Evolutionary conservation across 495 filamentous ascomycete genomes (phyloP), one percentile per base, ranked within the genome.

Genomic region (Endocarpon pusillum): DNA sequence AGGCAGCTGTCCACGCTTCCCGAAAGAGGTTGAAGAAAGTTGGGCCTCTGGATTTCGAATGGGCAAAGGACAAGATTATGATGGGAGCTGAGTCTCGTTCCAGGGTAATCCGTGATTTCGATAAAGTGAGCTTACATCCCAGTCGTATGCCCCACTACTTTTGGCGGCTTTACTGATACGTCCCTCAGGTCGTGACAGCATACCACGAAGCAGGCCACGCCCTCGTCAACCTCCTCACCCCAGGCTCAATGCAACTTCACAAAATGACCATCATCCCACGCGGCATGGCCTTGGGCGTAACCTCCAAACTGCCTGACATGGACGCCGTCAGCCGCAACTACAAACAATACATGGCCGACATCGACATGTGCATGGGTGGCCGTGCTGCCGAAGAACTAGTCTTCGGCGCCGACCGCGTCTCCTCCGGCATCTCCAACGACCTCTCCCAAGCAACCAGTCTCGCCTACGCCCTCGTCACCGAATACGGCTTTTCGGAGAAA

Each of bases 141-240:
- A n/a, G n/a, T n/a, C n/a, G n/a, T n/a, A n/a, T n/a, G n/a, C n/a
- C n/a, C n/a, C n/a, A n/a, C n/a, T n/a, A n/a, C n/a, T n/a, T n/a
- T n/a, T n/a, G n/a, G n/a, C n/a, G n/a, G n/a, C n/a, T n/a, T n/a
- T n/a, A n/a, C n/a, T n/a, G n/a, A n/a, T n/a, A n/a, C n/a, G n/a
- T n/a, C n/a, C n/a, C n/a, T n/a, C n/a, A n/a, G n/a, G 48, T 78
- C 34, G 73, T 84, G 65, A 97, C 89, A 22, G 89, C 89, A 2
- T 97, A 97, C 45, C 89, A 97, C 56, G 89, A 97, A 54, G 89
- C 85, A 37, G 89, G 89, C 2, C 89, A 97, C 54, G 84, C 91
- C 3, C 68, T 97, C 4, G 81, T 94, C 44, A 75, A 71, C 17
- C 71, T 92, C 49, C 81, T 82, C 39, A 83, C 82, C 8, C 64